Percentiles rank a stretch among this genome's conserved stretches.
These are phyloP conservation scores for Cardiospermum halicacabum DNA, from an alignment of 345 rosid genomes.

Conservation along the genomic window DNA sequence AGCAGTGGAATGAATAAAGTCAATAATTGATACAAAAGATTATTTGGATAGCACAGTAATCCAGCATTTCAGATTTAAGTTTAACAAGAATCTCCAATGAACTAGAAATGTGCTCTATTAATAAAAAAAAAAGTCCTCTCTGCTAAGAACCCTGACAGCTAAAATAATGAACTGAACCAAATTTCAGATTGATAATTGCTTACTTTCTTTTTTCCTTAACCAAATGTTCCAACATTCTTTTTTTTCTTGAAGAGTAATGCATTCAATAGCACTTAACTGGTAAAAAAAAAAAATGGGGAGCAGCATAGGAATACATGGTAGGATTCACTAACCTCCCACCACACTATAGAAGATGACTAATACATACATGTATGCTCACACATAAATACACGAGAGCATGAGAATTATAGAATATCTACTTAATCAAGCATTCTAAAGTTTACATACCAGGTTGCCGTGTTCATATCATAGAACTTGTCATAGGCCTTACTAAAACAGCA, in stretches of 20 bases:
- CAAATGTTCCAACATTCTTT: too few relatives aligned
- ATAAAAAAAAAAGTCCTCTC: not conserved
- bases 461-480: conserved; percentile 69
- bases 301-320: not conserved
- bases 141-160: not conserved
- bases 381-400: too few relatives aligned
- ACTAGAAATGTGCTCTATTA: not conserved
- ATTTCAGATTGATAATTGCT: conserved; percentile 1
- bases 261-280: too few relatives aligned
- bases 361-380: too few relatives aligned
- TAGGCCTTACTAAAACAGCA: conserved; percentile 64
- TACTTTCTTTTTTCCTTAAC: not conserved
- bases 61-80: not conserved
- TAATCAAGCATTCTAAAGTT: not conserved
- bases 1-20: not conserved
- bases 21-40: not conserved
- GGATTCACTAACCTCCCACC: too few relatives aligned
- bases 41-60: not conserved
- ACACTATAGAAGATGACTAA: too few relatives aligned
- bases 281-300: too few relatives aligned
- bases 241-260: too few relatives aligned
- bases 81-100: not conserved
- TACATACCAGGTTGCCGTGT: conserved; percentile 60
- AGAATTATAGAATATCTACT: too few relatives aligned
- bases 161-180: not conserved